Conservation (phyloP, 2,329 filamentous ascomycete genomes). For the Chaetomiaceae sp. region DNA sequence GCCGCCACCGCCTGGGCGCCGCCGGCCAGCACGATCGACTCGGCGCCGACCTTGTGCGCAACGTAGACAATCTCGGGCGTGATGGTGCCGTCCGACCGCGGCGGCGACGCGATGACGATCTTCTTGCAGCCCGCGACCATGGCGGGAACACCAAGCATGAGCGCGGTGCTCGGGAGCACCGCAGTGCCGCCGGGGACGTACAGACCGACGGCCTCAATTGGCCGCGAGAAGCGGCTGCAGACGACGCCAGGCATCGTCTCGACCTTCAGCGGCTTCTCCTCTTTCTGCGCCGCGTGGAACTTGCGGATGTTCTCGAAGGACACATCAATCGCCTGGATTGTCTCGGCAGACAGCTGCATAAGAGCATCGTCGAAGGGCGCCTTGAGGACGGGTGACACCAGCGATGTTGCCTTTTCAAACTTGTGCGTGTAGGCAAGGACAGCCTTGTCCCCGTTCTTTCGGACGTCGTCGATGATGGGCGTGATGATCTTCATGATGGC, state of each 20-base stretch:
- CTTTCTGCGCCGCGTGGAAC: constrained; percentile 89
- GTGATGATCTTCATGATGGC: constrained; percentile 84
- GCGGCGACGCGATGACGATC: constrained; percentile 89
- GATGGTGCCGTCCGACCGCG: constrained; percentile 79
- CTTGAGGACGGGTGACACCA: constrained; percentile 81
- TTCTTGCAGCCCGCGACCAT: constrained; percentile 96
- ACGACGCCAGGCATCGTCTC: constrained; percentile 98
- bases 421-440: constrained; percentile 93
- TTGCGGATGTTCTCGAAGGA: constrained; percentile 91
- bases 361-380: constrained; percentile 80
- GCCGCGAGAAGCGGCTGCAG: constrained; percentile 85
- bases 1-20: constrained; percentile 94
- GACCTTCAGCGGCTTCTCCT: constrained; percentile 72
- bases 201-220: constrained; percentile 92
- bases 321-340: constrained; percentile 83
- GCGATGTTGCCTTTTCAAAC: constrained; percentile 90
- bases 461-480: constrained; percentile 87
- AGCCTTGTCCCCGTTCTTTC: constrained; percentile 75
- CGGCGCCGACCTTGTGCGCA: constrained; percentile 92
- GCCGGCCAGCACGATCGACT: constrained; percentile 91
- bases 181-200: constrained; percentile 96
- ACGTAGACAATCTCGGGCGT: constrained; percentile 97
- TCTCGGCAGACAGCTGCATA: constrained; percentile 80
- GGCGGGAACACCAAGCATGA: constrained; percentile 96
- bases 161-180: constrained; percentile 90